phyloP scores from a whole-genome alignment of 106 monocot species.

The Chionographis japonica region DNA sequence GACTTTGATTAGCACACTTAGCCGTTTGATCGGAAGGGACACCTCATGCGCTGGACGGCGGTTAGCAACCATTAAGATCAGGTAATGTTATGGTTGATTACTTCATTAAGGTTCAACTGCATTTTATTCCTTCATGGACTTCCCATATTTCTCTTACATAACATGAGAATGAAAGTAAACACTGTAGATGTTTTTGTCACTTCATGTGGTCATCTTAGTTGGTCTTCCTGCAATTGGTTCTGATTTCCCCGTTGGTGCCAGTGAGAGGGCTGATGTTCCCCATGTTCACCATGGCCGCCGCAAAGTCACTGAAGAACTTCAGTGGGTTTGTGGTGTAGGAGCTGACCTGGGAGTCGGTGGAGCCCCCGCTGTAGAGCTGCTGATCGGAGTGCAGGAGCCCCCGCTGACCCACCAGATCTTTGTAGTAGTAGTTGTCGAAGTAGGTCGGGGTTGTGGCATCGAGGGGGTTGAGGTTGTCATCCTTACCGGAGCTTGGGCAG shows the following conservation, averaged over 20 bases:
- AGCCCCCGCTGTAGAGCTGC: conserved; percentile 50
- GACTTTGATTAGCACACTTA: too few relatives aligned
- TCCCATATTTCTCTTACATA: too few relatives aligned
- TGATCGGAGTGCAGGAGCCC: conserved; percentile 69
- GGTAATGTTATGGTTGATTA: too few relatives aligned
- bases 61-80: too few relatives aligned
- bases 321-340: conserved; percentile 26
- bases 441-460: conserved; percentile 16
- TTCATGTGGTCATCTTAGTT: conserved; percentile 19
- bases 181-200: not conserved
- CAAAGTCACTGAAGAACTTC: conserved; percentile 50
- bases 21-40: too few relatives aligned
- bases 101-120: not conserved
- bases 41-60: too few relatives aligned
- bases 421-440: conserved; percentile 48
- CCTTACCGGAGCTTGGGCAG: conserved; percentile 36
- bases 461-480: conserved; percentile 43
- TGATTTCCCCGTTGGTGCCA: conserved; percentile 54
- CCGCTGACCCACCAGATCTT: conserved; percentile 33
- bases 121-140: not conserved
- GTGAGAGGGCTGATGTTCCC: conserved; percentile 57
- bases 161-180: not conserved
- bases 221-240: conserved; percentile 55
- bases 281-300: conserved; percentile 53
- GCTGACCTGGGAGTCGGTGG: conserved; percentile 29